These are phyloP conservation scores for Xylaria multiplex DNA, from an alignment of 2,329 filamentous ascomycete genomes.

Conservation along the genomic window DNA sequence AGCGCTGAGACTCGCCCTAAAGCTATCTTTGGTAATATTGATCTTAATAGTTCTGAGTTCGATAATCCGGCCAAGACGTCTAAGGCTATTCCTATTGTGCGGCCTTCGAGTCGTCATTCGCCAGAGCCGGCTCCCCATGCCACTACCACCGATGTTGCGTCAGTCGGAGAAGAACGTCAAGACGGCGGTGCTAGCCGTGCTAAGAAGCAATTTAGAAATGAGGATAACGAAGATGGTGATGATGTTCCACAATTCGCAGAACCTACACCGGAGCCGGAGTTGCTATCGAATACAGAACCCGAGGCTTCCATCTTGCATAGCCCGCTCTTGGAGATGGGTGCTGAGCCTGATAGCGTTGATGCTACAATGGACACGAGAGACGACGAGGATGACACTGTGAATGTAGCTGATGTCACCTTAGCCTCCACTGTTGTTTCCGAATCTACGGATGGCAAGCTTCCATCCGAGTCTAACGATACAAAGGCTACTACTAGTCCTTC, in stretches of 20 bases:
- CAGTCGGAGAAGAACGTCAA: constrained; percentile 66
- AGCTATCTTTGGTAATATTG: constrained; percentile 77
- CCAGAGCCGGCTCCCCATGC: constrained; percentile 28
- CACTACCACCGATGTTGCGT: constrained; percentile 42
- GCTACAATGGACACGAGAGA: constrained; percentile 45
- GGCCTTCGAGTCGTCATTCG: constrained; percentile 65
- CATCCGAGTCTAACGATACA: constrained; percentile 48
- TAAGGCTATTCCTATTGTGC: constrained; percentile 85
- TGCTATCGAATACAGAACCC: constrained; percentile 45
- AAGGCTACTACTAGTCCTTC: constrained; percentile 65
- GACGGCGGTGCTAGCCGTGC: constrained; percentile 75
- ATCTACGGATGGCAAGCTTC: constrained; percentile 59
- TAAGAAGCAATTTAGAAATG: constrained; percentile 76
- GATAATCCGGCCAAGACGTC: constrained; percentile 75
- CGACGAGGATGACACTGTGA: constrained; percentile 57
- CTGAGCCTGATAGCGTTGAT: constrained; percentile 50
- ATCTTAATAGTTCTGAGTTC: constrained; percentile 68
- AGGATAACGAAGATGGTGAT: constrained; percentile 70
- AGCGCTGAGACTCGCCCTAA: constrained; percentile 53
- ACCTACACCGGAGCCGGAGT: constrained; percentile 52
- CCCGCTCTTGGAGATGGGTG: constrained; percentile 20
- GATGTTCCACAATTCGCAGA: constrained; percentile 80
- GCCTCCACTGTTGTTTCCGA: constrained; percentile 65
- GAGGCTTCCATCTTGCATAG: constrained; percentile 34
- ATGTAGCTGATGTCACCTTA: constrained; percentile 60